A percentile compares a stretch with the other conserved stretches of the same genome.
These are phyloP conservation scores for Fomitopsis schrenkii DNA, from an alignment of 1,284 basidiomycete species.

Conservation along the genomic window DNA sequence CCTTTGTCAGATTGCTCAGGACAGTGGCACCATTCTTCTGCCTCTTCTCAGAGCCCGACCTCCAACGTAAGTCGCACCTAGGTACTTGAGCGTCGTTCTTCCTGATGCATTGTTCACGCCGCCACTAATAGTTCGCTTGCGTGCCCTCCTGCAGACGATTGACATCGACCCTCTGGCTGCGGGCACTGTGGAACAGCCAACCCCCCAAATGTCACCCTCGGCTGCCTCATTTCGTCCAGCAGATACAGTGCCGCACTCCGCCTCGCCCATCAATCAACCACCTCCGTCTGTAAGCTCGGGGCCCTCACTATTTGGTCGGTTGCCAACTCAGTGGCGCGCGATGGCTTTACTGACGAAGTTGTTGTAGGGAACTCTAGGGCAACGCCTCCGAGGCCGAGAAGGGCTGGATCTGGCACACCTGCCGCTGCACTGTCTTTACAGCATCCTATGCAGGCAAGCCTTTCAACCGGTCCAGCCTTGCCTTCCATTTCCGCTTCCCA, in stretches of 20 bases:
- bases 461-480: not conserved
- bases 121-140: constrained; percentile 1
- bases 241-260: not conserved
- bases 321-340: too few species aligned
- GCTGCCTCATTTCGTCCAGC: not conserved
- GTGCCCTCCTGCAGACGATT: constrained; percentile 3
- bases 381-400: not conserved
- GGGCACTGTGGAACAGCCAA: not conserved
- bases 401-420: not conserved
- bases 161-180: not conserved
- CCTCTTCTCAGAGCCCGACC: constrained; percentile 12
- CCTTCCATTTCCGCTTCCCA: not conserved
- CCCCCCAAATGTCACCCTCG: not conserved
- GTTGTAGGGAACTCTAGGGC: not conserved
- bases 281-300: not conserved
- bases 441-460: not conserved
- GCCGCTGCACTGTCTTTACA: not conserved
- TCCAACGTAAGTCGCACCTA: constrained; percentile 13
- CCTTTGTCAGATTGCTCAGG: constrained; percentile 13
- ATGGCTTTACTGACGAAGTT: not conserved
- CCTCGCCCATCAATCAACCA: not conserved
- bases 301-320: not conserved
- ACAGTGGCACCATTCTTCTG: constrained; percentile 13
- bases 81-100: not conserved
- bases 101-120: not conserved